Percentiles rank a stretch among this genome's conserved stretches.
Conservation (phyloP, 257 asterid genomes). For the Scutellaria minor region DNA sequence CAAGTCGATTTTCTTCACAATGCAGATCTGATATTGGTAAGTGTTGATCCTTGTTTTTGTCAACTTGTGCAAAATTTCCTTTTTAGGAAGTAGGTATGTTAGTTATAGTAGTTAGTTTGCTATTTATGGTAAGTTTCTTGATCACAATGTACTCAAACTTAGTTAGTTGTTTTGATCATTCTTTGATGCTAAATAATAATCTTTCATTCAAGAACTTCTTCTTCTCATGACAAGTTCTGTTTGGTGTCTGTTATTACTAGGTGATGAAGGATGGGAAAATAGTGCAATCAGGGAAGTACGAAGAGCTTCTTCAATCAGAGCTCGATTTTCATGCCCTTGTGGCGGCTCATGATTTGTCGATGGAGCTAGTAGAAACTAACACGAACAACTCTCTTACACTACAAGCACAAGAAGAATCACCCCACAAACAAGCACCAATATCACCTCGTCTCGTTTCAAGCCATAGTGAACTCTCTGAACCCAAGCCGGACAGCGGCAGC, state of each 20-base stretch:
- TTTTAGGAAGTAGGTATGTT: too few species aligned
- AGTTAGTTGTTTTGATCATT: too few species aligned
- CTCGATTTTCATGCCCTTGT: slow-evolving; percentile 67
- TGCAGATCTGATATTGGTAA: slow-evolving; percentile 70
- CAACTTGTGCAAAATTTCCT: neutral
- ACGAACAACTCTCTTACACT: neutral
- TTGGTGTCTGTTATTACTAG: slow-evolving; percentile 35
- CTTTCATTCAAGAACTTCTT: neutral
- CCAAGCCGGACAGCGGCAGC: slow-evolving; percentile 32
- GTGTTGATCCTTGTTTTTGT: neutral
- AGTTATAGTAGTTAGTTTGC: too few species aligned
- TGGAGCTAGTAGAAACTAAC: slow-evolving; percentile 59
- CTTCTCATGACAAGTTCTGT: neutral
- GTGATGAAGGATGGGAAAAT: slow-evolving; percentile 72
- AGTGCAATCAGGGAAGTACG: slow-evolving; percentile 72
- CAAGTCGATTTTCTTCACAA: slow-evolving; percentile 78
- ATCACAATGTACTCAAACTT: too few species aligned
- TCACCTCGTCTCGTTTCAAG: slow-evolving; percentile 34
- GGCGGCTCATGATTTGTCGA: slow-evolving; percentile 72
- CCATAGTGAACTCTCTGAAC: slow-evolving; percentile 38
- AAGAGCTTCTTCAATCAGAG: slow-evolving; percentile 49
- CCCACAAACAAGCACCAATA: slow-evolving; percentile 21
- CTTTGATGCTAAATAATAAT: too few species aligned
- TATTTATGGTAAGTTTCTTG: too few species aligned
- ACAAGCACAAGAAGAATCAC: too few species aligned